phyloP scores from a whole-genome alignment of 2,329 filamentous ascomycete species.

The Paecilomyces niveus region DNA sequence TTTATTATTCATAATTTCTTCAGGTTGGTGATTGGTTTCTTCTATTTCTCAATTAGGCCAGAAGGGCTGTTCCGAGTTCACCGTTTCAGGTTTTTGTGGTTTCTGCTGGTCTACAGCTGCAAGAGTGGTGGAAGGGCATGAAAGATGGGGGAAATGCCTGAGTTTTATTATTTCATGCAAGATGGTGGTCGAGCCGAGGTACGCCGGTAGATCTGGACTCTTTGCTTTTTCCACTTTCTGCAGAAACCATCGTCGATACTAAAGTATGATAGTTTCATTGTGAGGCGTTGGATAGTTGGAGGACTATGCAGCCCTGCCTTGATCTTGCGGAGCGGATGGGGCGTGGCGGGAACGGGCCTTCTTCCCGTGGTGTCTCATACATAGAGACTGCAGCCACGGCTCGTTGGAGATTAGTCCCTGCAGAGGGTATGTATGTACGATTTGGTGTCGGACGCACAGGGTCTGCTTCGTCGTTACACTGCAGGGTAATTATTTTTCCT shows the following conservation, averaged over 20 bases:
- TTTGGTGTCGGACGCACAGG: not conserved
- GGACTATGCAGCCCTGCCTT: not conserved
- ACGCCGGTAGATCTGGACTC: not conserved
- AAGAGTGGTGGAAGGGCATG: not conserved
- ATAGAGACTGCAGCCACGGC: not conserved
- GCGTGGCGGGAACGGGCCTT: not conserved
- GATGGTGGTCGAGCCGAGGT: not conserved
- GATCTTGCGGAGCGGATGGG: not conserved
- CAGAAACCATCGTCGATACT: not conserved
- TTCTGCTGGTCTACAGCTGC: not conserved
- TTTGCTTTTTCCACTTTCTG: not conserved
- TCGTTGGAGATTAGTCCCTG: not conserved
- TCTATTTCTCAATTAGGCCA: not conserved
- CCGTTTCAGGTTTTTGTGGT: not conserved
- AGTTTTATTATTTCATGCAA: not conserved
- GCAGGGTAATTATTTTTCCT: not conserved
- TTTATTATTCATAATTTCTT: not conserved
- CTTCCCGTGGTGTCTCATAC: not conserved
- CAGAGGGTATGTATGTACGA: not conserved
- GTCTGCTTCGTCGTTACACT: not conserved
- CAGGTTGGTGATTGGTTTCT: not conserved
- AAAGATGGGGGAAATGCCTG: not conserved
- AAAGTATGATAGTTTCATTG: not conserved
- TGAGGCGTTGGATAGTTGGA: not conserved
- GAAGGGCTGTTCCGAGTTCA: not conserved